Evolutionary conservation across 2,329 filamentous ascomycete species (phyloP), one percentile per base, ranked within the genome.

Genomic region (Xylaria multiplex): DNA sequence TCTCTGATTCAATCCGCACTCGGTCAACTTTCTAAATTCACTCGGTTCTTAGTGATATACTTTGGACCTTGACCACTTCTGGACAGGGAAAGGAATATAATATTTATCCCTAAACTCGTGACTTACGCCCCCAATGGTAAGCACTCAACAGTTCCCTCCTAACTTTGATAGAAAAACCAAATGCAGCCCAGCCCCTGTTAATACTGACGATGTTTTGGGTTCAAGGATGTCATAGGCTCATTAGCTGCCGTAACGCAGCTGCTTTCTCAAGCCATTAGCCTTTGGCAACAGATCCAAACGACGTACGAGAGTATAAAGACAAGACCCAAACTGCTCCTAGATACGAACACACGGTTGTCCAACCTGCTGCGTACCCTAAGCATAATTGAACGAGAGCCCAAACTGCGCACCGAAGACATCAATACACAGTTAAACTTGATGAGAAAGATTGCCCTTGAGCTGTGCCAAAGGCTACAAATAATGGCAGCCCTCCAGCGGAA

Each of bases 181-280:
- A 19, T 19, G 19, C 19, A 19, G 19, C 19, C 19, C 19, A 19
- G 42, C 5, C 42, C 42, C n/a, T 45, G n/a, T 45, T 45, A 6
- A n/a, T 45, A 45, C 42, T 45, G 42, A 45, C 42, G 16, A 8
- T 45, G 11, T 45, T 45, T 19, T 19, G 19, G 19, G 42, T 45
- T 45, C 42, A n/a, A 62, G 59, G 59, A 62, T 22, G 19, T 62
- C n/a, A 24, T 62, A 30, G 9, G 59, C 30, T 48, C 59, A 19
- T 32, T 19, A 19, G 59, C 50, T n/a, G 27, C 59, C 19, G 50
- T 62, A 16, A 22, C 49, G 6, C 59, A 62, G 50, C 24, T 62
- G 27, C 59, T 62, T 22, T 30, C 42, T 9, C 59, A 62, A 62
- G 59, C 59, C 42, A 62, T 62, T 22, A 19, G n/a, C 7, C 50